These are phyloP conservation scores for Penicillium sp. DNA, from an alignment of 2,329 filamentous ascomycete species.

Conservation along the genomic window DNA sequence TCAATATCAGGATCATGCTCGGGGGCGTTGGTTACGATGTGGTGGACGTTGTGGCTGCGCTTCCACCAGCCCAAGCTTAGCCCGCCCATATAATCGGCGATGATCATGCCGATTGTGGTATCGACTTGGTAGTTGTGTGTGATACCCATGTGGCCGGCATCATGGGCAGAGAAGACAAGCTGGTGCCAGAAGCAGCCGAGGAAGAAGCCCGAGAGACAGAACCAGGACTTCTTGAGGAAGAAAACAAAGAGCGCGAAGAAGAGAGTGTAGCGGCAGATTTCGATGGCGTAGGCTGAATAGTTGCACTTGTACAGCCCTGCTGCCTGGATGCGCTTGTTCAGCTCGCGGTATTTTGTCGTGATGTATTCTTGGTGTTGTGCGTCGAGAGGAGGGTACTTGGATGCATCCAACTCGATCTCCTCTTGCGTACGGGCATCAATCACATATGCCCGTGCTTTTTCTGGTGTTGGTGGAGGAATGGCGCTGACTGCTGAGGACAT, in stretches of 20 bases:
- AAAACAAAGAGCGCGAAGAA: conserved; percentile 53
- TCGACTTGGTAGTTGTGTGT: conserved; percentile 83
- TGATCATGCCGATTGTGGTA: conserved; percentile 78
- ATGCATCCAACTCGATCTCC: conserved; percentile 69
- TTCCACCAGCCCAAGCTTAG: conserved; percentile 96
- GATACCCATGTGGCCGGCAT: conserved; percentile 93
- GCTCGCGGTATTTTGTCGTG: conserved; percentile 54
- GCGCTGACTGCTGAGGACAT: conserved; percentile 25
- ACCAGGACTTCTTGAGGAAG: conserved; percentile 63
- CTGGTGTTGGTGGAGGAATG: conserved; percentile 10
- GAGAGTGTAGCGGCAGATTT: conserved; percentile 64
- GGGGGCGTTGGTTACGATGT: conserved; percentile 89
- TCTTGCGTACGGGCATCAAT: conserved; percentile 72
- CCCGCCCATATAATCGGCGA: conserved; percentile 84
- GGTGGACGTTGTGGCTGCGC: conserved; percentile 89
- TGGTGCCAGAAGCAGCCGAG: conserved; percentile 89
- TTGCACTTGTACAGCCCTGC: conserved; percentile 77
- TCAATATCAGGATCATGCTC: conserved; percentile 95
- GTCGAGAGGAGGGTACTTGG: conserved; percentile 76
- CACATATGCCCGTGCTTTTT: conserved; percentile 53
- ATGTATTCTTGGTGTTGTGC: conserved; percentile 69
- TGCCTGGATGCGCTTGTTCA: conserved; percentile 43
- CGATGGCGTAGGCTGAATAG: conserved; percentile 71
- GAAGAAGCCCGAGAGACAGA: conserved; percentile 65
- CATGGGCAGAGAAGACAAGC: conserved; percentile 84